These are phyloP conservation scores for Pseudogymnoascus sp. DNA, from an alignment of 2,329 filamentous ascomycete species.

Conservation along the genomic window DNA sequence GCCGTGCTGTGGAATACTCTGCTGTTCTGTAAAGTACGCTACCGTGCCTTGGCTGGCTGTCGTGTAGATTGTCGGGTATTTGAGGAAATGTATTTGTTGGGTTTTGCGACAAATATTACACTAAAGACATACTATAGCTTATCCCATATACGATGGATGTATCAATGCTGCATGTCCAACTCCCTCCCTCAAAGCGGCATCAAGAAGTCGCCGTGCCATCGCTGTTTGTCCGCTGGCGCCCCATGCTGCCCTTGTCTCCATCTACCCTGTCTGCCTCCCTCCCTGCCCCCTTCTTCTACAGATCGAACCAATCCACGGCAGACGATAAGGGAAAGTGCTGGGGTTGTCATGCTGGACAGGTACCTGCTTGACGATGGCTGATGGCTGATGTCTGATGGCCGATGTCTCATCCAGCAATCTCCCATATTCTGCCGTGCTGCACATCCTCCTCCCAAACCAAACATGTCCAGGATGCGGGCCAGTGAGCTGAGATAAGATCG, in stretches of 20 bases:
- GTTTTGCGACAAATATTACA: not conserved
- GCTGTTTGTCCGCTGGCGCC: not conserved
- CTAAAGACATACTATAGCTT: no score
- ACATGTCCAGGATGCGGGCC: not conserved
- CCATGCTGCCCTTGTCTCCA: not conserved
- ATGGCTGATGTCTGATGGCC: not conserved
- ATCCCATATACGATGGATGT: not conserved
- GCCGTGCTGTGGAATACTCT: not conserved
- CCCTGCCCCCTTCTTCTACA: not conserved
- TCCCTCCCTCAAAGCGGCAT: not conserved
- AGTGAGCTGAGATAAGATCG: not conserved
- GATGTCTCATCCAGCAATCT: conserved; percentile 2
- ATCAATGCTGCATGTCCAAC: no score
- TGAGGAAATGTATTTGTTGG: no score
- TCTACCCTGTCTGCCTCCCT: not conserved
- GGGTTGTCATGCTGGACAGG: not conserved
- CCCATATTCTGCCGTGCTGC: not conserved
- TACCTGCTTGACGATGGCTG: conserved; percentile 9
- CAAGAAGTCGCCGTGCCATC: not conserved
- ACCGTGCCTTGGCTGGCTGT: no score
- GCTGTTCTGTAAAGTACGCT: not conserved
- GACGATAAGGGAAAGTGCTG: not conserved
- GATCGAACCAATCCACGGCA: not conserved
- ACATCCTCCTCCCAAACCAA: not conserved
- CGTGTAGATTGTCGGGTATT: not conserved